Evolutionary conservation across 345 rosid genomes (phyloP), one percentile per base, ranked within the genome.

Genomic region (Syzygium oleosum): DNA sequence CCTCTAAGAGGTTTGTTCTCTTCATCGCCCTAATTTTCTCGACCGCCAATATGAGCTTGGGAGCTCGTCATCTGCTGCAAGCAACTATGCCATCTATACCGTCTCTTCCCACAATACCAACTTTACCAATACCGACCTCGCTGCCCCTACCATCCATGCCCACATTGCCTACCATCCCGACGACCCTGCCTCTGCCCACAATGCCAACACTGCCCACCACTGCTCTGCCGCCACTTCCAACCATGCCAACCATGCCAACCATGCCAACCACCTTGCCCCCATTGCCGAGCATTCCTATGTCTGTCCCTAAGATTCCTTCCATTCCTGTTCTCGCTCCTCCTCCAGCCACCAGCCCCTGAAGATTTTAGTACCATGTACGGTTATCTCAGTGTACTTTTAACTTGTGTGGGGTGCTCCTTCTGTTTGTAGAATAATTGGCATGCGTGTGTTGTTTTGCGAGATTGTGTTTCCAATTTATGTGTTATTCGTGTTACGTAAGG

Each of bases 291-390:
- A 56, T 88, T 21, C 90, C 91, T 3, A 52, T 86, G 41, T 34
- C 87, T 58, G 90, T 92, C 21, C 87, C 88, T 12, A 43, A 85
- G 49, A 86, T 91, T 84, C 93, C 94, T 25, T 79, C 93, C 41
- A 53, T 91, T 43, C 93, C 90, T 3, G 86, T 91, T 87, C 46
- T 91, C 79, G 51, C 92, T 7, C 93, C 92, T 31, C 90, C 91
- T 34, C 91, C 91, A 22, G 84, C 89, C 46, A 88, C 65, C 43
- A 87, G 85, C 80, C 90, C 92, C 78, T 91, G 87, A 88, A 52
- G 38, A 16, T n/a, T 31, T 49, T 65, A 5, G 43, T 27, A 65
- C 83, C 49, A 4, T 38, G 11, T 38, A 38, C 38, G 83, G 49
- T 21, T 19, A 73, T 38, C 83, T 5, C 83, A 38, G 49, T 19